Evolutionary conservation across 441 rosid genomes (phyloP).

Genomic region (Eutrema salsugineum): DNA sequence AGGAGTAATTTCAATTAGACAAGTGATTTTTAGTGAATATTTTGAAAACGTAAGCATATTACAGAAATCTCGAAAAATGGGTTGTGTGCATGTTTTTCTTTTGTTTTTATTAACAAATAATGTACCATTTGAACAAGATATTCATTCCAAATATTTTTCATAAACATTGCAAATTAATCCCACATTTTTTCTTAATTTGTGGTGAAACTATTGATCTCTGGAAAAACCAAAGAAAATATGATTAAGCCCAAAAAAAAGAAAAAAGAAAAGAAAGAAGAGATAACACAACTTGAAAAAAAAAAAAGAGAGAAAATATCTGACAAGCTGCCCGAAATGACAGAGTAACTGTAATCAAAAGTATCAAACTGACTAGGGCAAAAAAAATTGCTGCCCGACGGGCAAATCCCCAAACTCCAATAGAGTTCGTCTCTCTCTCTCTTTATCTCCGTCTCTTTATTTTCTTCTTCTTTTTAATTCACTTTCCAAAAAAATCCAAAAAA

Average conservation of each 20-base stretch:
- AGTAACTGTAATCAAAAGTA: conserved; percentile 1
- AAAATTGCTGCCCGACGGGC: conserved; percentile 30
- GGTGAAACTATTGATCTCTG: too few relatives aligned
- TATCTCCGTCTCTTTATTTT: background rate
- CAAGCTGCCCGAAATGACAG: conserved; percentile 29
- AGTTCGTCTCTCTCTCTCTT: conserved; percentile 11
- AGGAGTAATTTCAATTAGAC: too few relatives aligned
- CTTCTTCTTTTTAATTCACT: background rate
- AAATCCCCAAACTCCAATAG: conserved; percentile 15
- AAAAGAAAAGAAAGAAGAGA: background rate
- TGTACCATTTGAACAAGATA: too few relatives aligned
- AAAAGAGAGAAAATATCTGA: conserved; percentile 15
- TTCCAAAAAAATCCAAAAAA: background rate
- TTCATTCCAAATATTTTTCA: too few relatives aligned
- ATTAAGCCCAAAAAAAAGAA: background rate
- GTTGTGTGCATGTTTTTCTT: too few relatives aligned
- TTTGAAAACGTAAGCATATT: too few relatives aligned
- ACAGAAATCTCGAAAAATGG: too few relatives aligned
- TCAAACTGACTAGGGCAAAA: conserved; percentile 24
- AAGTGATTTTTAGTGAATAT: too few relatives aligned
- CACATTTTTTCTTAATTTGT: too few relatives aligned
- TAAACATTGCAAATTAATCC: too few relatives aligned
- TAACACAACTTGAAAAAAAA: background rate
- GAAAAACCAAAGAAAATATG: background rate
- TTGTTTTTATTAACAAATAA: too few relatives aligned